phyloP scores from a whole-genome alignment of 352 stramenopile genomes.

The Phytophthora gonapodyides region DNA sequence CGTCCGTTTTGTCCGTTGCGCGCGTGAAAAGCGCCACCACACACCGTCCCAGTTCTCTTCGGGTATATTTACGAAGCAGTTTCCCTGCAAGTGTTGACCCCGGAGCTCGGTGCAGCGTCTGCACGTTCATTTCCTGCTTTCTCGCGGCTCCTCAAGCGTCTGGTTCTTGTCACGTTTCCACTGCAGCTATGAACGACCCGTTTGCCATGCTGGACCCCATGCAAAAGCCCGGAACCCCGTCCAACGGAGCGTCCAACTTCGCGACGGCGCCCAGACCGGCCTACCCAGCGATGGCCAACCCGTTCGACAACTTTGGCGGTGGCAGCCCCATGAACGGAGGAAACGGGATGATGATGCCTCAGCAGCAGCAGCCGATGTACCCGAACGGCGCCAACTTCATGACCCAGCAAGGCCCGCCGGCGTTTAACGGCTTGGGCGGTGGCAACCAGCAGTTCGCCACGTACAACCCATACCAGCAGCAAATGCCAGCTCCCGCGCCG shows the following conservation, averaged over 20 bases:
- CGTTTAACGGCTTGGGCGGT: slow-evolving; percentile 47
- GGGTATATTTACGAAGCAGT: slow-evolving; percentile 31
- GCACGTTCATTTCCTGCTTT: slow-evolving; percentile 31
- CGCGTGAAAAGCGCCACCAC: slow-evolving; percentile 3
- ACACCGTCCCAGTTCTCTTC: slow-evolving; percentile 11
- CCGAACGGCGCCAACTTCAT: slow-evolving; percentile 65
- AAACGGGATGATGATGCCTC: slow-evolving; percentile 35
- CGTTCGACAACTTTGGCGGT: slow-evolving; percentile 41
- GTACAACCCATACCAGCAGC: slow-evolving; percentile 38
- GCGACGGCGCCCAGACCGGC: slow-evolving; percentile 23
- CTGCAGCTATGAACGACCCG: slow-evolving; percentile 59
- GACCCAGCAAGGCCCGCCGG: slow-evolving; percentile 53
- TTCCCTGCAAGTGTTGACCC: slow-evolving; percentile 13
- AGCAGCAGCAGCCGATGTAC: slow-evolving; percentile 38
- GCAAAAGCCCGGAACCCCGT: slow-evolving; percentile 34
- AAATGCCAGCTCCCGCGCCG: slow-evolving; percentile 22
- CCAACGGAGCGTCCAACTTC: slow-evolving; percentile 19
- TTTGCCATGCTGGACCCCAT: slow-evolving; percentile 66
- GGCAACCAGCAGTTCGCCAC: slow-evolving; percentile 36
- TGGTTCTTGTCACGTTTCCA: slow-evolving; percentile 13
- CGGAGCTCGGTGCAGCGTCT: slow-evolving; percentile 1
- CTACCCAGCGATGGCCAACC: slow-evolving; percentile 32
- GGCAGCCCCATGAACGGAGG: slow-evolving; percentile 21
- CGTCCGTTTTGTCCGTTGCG: slow-evolving; percentile 37
- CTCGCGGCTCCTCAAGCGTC: slow-evolving; percentile 19